A percentile compares a stretch with the other conserved stretches of the same genome.
phyloP scores from a whole-genome alignment of 176 grass and related monocot genomes.

The Luzula sylvatica region DNA sequence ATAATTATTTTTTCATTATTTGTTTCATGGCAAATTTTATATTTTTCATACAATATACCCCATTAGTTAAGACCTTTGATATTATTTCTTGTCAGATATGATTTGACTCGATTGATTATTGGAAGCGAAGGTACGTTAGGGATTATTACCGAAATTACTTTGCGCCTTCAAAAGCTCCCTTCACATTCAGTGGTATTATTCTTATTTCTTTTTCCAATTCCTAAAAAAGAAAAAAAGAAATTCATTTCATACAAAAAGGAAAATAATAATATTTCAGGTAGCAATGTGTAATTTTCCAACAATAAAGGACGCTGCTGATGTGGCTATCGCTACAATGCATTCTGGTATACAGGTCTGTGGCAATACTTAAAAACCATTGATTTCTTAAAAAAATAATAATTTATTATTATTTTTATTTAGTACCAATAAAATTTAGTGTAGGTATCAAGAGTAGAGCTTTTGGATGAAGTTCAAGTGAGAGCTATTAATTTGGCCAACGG shows the following conservation, averaged over 20 bases:
- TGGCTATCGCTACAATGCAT: conserved; percentile 96
- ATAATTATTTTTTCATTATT: conserved; percentile 7
- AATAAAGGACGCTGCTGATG: conserved; percentile 93
- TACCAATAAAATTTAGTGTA: conserved; percentile 28
- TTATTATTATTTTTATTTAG: conserved; percentile 3
- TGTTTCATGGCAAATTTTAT: neutral
- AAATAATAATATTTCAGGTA: conserved; percentile 45
- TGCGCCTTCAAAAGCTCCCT: conserved; percentile 88
- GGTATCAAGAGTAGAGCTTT: conserved; percentile 90
- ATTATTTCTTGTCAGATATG: conserved; percentile 46
- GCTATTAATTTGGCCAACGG: conserved; percentile 91
- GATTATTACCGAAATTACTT: conserved; percentile 87
- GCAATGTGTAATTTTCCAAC: conserved; percentile 97
- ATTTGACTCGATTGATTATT: conserved; percentile 85
- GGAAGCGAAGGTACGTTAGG: conserved; percentile 97
- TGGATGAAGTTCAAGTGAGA: conserved; percentile 96
- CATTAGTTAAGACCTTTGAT: too few species aligned
- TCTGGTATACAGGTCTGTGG: conserved; percentile 90
- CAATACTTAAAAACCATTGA: conserved; percentile 5
- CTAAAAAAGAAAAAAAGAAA: neutral
- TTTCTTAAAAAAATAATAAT: neutral
- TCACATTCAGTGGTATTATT: conserved; percentile 75
- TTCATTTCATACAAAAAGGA: too few species aligned
- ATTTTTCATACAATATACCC: neutral
- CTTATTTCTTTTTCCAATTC: conserved; percentile 1